phyloP scores from a whole-genome alignment of 257 asterid genomes.

The Plectranthus barbatus region DNA sequence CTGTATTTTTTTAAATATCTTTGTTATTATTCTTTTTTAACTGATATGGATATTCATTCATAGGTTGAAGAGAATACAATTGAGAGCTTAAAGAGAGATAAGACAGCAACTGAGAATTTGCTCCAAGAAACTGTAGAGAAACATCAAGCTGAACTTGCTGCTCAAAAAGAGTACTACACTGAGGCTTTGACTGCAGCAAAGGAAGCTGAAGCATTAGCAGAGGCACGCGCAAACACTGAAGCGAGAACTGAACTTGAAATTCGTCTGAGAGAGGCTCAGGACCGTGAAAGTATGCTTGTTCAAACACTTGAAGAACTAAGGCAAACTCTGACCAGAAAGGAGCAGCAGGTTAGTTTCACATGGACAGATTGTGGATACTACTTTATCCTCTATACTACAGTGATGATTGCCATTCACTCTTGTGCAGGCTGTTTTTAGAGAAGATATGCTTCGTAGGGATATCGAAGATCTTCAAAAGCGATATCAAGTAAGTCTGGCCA shows the following conservation, averaged over 20 bases:
- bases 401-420: constrained; percentile 10
- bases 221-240: constrained; percentile 84
- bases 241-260: constrained; percentile 90
- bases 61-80: constrained; percentile 96
- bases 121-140: constrained; percentile 93
- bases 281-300: constrained; percentile 50
- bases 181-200: constrained; percentile 79
- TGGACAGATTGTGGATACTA: neutral
- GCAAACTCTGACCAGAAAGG: constrained; percentile 54
- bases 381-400: constrained; percentile 5
- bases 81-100: constrained; percentile 87
- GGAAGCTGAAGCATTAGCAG: constrained; percentile 96
- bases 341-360: constrained; percentile 67
- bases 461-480: constrained; percentile 95
- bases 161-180: constrained; percentile 85
- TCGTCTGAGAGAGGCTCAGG: constrained; percentile 42
- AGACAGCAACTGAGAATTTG: constrained; percentile 79
- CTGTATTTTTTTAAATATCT: neutral
- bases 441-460: constrained; percentile 92
- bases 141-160: constrained; percentile 80
- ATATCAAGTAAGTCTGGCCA: constrained; percentile 51
- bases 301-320: constrained; percentile 55
- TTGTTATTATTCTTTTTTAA: constrained; percentile 7
- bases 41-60: constrained; percentile 2
- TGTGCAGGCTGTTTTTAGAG: constrained; percentile 80